Base-by-base conservation (phyloP, 2,329 filamentous ascomycete genomes). In the Lasiodiplodia hormozganensis region DNA sequence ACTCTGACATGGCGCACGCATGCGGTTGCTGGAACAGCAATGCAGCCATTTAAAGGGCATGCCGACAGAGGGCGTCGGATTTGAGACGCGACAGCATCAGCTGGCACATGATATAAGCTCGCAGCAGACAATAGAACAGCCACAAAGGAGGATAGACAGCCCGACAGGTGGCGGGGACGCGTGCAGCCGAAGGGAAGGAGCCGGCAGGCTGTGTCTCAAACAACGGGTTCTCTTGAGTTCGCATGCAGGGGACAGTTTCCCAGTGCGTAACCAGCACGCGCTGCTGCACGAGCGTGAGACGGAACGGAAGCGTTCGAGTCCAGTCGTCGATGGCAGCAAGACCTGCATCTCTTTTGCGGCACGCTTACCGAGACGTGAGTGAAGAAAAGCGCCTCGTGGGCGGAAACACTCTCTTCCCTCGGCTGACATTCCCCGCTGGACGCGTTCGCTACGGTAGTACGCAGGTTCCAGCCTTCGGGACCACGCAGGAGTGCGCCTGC, bases 181-280 rank as follows among this genome's bases (percentile, higher is more conserved):
- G 31, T 21, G 36, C 43, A 47, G 43, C 18, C 43, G n/a, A n/a
- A 47, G 56, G 14, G 34, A 25, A 25, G 21, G 25, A 47, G 57
- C 38, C 18, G 23, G 28, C 43, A 43, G 36, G 57, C 57, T 21
- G 36, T 28, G 57, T 60, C 38, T 47, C 57, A 47, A 31, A 60
- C 43, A 21, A 21, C 43, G 43, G 21, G 36, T 21, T 38, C 43
- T 21, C 14, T 47, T 25, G 7, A 43, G 23, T 14, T 28, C 10
- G 57, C 57, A 47, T 43, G 57, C 57, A 60, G 57, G 57, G 14
- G 40, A 47, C 43, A 14, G 18, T n/a, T 47, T 21, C 2, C 28
- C 16, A n/a, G 16, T 18, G 40, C 40, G 18, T 43, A 18, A 43
- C 40, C 40, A 1, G 16, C 40, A 7, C 40, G 40, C 40, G 40